These are phyloP conservation scores for Mycosphaerella sp. DNA, from an alignment of 2,329 filamentous ascomycete genomes.

Conservation along the genomic window DNA sequence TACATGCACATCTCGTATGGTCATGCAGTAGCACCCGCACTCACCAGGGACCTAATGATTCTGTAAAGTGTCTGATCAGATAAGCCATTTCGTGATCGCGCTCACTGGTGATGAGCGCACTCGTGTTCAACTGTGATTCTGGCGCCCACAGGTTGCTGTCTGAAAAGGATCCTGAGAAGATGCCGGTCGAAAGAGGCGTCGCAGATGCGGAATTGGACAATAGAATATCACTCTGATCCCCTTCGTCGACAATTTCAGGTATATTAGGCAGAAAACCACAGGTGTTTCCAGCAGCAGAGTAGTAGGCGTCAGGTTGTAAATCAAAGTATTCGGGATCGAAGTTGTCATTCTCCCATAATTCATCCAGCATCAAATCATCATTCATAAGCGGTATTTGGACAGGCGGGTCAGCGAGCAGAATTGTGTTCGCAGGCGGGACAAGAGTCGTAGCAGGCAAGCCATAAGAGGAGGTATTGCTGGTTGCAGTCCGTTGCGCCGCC, in stretches of 20 bases:
- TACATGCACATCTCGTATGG: not conserved
- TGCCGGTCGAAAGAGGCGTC: constrained; percentile 21
- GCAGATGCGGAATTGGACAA: constrained; percentile 19
- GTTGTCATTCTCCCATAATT: constrained; percentile 22
- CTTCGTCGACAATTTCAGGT: constrained; percentile 32
- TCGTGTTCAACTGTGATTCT: constrained; percentile 30
- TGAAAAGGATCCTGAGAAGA: constrained; percentile 20
- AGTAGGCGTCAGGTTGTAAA: constrained; percentile 29
- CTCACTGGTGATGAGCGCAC: constrained; percentile 32
- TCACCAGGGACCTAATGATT: constrained; percentile 53
- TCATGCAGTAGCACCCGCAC: not conserved
- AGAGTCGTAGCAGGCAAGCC: constrained; percentile 3
- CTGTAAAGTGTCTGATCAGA: constrained; percentile 54
- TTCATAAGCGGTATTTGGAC: constrained; percentile 17
- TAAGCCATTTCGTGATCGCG: constrained; percentile 54
- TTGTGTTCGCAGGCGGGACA: constrained; percentile 14
- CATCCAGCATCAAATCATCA: constrained; percentile 17
- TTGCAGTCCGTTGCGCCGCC: not conserved
- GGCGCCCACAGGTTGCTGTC: constrained; percentile 28
- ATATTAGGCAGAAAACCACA: constrained; percentile 32
- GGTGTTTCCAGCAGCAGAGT: constrained; percentile 28
- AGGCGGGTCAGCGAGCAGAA: constrained; percentile 14
- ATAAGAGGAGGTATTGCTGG: not conserved
- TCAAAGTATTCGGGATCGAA: constrained; percentile 33
- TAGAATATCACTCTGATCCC: constrained; percentile 26